Base-by-base conservation (phyloP, 1,284 basidiomycete species). In the Microbotryum saponariae region DNA sequence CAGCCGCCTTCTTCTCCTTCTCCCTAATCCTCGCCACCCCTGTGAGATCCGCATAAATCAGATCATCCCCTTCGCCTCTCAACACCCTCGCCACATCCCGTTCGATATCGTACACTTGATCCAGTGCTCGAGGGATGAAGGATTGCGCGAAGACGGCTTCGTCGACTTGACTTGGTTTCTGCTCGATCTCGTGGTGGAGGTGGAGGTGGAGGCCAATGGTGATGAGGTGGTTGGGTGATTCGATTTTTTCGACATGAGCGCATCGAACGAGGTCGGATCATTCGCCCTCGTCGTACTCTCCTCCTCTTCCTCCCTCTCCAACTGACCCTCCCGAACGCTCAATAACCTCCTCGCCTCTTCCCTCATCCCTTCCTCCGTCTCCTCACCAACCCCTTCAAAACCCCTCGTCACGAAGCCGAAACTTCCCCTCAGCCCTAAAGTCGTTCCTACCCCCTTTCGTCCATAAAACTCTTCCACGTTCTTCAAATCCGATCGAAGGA, bases 381-480 rank as follows among this genome's bases (percentile, higher is more conserved):
- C 72, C 18, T 74, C 77, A 68, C 71, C 33, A 27, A 56, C 33
- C 60, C 56, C 10, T 71, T 73, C 31, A 75, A 73, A 44, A 71
- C 85, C 86, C 65, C 79, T 81, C 2, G 87, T 91, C 51, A 94
- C 80, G 70, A 92, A 94, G 69, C 94, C 91, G 76, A 97, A 99
- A 47, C 85, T 85, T 44, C 83, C 80, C 56, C 89, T 80, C 44
- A 97, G 76, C 2, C 94, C 93, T 44, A 99, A 78, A 61, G 86
- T 87, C 49, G 72, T 76, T 10, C 37, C 12, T 51, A 88, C 85
- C 0, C 90, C 90, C 25, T 85, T 81, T 64, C 85, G 80, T 2
- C 81, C 79, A 75, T 97, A 99, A 76, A 90, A 98, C 48, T 91
- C 91, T 67, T 97, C 92, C 47, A 94, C 80, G 74, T 98, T 97